Evolutionary conservation across 192 early-diverging fungal genomes (phyloP), one percentile per base, ranked within the genome.

Genomic region (Coemansia sp.): DNA sequence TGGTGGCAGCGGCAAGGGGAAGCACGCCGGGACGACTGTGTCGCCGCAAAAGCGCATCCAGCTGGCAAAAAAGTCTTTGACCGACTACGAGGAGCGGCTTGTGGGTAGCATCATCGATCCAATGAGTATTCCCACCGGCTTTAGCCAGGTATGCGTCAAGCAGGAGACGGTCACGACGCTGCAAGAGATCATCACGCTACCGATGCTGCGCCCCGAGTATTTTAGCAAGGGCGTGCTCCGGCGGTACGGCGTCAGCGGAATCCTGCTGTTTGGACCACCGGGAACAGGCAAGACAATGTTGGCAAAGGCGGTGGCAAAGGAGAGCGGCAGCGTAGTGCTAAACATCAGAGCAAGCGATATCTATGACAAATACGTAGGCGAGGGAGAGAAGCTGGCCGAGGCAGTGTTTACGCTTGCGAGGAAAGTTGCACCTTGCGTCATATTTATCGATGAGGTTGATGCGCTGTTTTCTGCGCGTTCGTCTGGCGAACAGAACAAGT

Each of bases 371-470:
- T 95, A 94, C 75, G 92, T 97, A 23, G 97, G 97, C 20, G 95
- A 99, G 75, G 94, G 95, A 20, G 97, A 99, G 72, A 99, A 99
- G 85, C 94, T 95, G 63, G 96, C 96, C 10, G 84, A 91, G 59
- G 97, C 94, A 0, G 85, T 99, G 34, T 99, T 99, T 69, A 91
- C 93, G 33, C 82, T 98, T 26, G 97, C 97, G 3, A 72, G 97
- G 30, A 95, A 95, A 69, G 73, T 97, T 2, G 85, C 91, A 14
- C 97, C 97, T 4, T 99, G 97, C 77, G 95, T 99, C 2, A 89
- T 99, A n/a, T 99, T 98, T 66, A 73, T 99, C 63, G 97, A 99
- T 72, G 97, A 98, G 68, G 92, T 98, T 0, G 96, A 98, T 62
- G 92, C 94, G 26, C 75, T 98, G 39, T 94, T 98, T 83, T 85